Evolutionary conservation across 2,329 filamentous ascomycete species (phyloP), one percentile per base, ranked within the genome.

Genomic region (Colletotrichum plurivorum): DNA sequence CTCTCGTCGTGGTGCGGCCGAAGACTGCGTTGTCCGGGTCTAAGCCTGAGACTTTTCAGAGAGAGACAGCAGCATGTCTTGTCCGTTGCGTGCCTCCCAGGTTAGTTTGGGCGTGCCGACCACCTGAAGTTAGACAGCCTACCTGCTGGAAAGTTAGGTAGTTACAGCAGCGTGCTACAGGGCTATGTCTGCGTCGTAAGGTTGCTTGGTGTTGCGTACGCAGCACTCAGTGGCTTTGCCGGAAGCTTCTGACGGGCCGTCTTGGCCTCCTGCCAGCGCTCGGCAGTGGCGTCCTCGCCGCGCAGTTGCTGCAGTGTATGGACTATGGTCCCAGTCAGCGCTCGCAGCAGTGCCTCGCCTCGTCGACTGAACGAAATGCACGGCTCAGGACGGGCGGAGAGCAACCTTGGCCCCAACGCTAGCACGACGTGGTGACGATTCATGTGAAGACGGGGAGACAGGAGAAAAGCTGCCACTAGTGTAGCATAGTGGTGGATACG

Each of bases 251-350:
- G 55, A 48, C 16, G 36, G 49, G 43, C 20, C 31, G 25, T 43
- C 56, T 69, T 65, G 61, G 53, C 66, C 51, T 5, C 15, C 18
- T 61, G 60, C 52, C 53, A 51, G 62, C 48, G 48, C 27, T n/a
- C 49, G 62, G 55, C 63, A 60, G 62, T 39, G 62, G 62, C 67
- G 31, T 36, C 9, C 31, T 9, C 31, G 31, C 31, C 10, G 31
- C 31, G 31, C 31, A 36, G 31, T 36, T 36, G 31, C 31, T 36
- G 31, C 10, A 36, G 9, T 36, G 31, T 25, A 5, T 25, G 3
- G 20, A 22, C 20, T 22, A 27, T 41, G 22, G 41, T 22, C 49
- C 31, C 46, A 49, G 46, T 25, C 10, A 49, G 15, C 27, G 20
- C 41, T 53, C 48, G 45, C 59, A 25, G 54, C 48, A 59, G 27